Base-by-base conservation (phyloP, 108 stramenopile genomes). In the Fragilaria crotonensis region DNA sequence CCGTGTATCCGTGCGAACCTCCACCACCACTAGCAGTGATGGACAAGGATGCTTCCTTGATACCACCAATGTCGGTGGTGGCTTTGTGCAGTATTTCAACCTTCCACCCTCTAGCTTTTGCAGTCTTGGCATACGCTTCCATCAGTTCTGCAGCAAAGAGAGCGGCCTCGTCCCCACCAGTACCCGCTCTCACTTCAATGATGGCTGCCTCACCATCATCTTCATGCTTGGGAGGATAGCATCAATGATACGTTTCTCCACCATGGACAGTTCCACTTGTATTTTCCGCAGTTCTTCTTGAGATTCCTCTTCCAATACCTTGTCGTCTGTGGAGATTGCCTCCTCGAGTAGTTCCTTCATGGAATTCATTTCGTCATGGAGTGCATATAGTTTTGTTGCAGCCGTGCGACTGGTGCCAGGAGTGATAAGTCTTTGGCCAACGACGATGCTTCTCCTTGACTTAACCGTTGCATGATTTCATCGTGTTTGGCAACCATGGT, bases 151-250 rank as follows among this genome's bases (percentile, higher is more conserved):
- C 63, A 5, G 95, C 95, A 71, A 94, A 97, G n/a, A 95, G 55
- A 2, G 83, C 71, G 25, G 96, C 96, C 72, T 97, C 96, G 53
- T 96, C 95, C 1, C 96, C 96, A 26, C 96, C 96, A 20, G 95
- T 95, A 5, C 96, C 96, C 1, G 96, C 95, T n/a, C n/a, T 77
- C 30, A 97, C 89, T 66, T 97, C 96, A 48, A 97, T 67, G 58
- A 97, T 90, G n/a, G 85, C 88, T 25, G 79, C 76, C 17, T 58
- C 50, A 54, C 20, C 60, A 63, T 93, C 87, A 59, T 87, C 77
- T 45, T 84, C 83, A 68, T 93, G 79, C 11, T 71, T 66, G 29
- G 90, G 4, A 92, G 59, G 5, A 88, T 51, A 0, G 84, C 81
- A 44, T 70, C 56, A 5, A 75, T 54, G 21, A 92, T 77, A 33